Evolutionary conservation across 306 rosid genomes (phyloP).

Genomic region (Macrotyloma uniflorum): DNA sequence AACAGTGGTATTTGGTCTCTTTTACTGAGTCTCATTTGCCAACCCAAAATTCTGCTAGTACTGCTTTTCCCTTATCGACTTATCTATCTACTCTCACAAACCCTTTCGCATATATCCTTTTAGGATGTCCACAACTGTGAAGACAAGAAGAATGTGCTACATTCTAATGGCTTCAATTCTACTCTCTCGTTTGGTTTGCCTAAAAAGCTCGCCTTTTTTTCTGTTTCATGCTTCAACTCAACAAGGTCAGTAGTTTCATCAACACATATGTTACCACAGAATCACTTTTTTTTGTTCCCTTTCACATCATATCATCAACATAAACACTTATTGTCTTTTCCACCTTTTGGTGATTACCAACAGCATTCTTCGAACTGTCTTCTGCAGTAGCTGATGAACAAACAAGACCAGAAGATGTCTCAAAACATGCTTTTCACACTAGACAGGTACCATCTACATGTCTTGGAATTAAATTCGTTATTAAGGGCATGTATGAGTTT

Average conservation of each 20-base stretch:
- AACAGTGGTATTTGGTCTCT: conserved; percentile 12
- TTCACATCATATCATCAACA: neutral
- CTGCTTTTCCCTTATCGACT: neutral
- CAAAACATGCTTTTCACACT: conserved; percentile 27
- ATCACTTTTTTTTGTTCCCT: neutral
- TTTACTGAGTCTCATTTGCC: conserved; percentile 27
- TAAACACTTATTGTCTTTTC: conserved; percentile 16
- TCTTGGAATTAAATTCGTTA: neutral
- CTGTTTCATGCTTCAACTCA: conserved; percentile 34
- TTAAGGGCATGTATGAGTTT: neutral
- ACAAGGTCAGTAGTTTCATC: conserved; percentile 41
- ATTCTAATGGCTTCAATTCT: conserved; percentile 35
- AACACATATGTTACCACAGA: neutral
- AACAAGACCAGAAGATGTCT: conserved; percentile 19
- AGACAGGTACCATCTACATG: conserved; percentile 33
- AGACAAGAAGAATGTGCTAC: conserved; percentile 29
- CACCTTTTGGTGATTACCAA: conserved; percentile 15
- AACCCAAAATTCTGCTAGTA: neutral
- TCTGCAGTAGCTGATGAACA: conserved; percentile 17
- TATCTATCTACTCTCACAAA: neutral
- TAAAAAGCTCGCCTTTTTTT: conserved; percentile 6
- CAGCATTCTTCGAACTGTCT: conserved; percentile 24
- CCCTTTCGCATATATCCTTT: conserved; percentile 8
- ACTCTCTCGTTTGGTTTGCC: conserved; percentile 12
- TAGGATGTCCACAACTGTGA: conserved; percentile 27